These are phyloP conservation scores for Fusarium solani-melongenae DNA, from an alignment of 2,329 filamentous ascomycete genomes.

Conservation along the genomic window DNA sequence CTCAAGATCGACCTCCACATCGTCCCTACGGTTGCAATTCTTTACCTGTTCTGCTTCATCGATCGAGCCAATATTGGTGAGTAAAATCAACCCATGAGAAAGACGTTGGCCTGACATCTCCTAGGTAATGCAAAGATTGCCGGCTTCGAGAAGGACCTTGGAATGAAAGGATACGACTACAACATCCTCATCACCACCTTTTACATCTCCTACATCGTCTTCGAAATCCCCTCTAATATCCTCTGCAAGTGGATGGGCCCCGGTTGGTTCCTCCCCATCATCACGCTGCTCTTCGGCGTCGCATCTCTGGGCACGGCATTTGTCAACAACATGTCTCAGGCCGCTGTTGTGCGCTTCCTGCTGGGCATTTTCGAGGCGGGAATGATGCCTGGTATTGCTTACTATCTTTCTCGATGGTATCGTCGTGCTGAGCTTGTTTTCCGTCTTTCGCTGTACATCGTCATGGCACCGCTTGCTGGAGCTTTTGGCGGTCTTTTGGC, in stretches of 20 bases:
- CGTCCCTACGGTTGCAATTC: constrained; percentile 66
- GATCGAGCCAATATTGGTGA: constrained; percentile 57
- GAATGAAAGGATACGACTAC: constrained; percentile 65
- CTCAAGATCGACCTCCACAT: constrained; percentile 70
- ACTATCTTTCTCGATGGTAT: constrained; percentile 74
- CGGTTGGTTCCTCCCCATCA: constrained; percentile 71
- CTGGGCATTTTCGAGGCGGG: constrained; percentile 72
- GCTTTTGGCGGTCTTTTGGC: constrained; percentile 75
- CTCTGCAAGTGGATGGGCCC: constrained; percentile 73
- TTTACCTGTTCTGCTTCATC: constrained; percentile 75
- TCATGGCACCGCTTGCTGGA: constrained; percentile 73
- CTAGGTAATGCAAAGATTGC: constrained; percentile 33
- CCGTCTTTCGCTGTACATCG: constrained; percentile 71
- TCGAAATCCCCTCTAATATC: constrained; percentile 72
- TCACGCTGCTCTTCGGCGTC: constrained; percentile 68
- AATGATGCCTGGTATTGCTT: constrained; percentile 73
- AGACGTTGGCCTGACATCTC: not conserved
- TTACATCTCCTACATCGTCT: constrained; percentile 73
- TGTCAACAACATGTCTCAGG: constrained; percentile 59
- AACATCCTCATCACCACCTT: constrained; percentile 71
- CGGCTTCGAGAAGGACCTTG: constrained; percentile 29
- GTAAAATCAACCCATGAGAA: not conserved
- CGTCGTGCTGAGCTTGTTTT: constrained; percentile 71
- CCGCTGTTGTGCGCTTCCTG: constrained; percentile 68
- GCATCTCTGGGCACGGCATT: constrained; percentile 71